Conservation (phyloP, 139 green algal genomes). For the Edaphochlamys debaryana region DNA sequence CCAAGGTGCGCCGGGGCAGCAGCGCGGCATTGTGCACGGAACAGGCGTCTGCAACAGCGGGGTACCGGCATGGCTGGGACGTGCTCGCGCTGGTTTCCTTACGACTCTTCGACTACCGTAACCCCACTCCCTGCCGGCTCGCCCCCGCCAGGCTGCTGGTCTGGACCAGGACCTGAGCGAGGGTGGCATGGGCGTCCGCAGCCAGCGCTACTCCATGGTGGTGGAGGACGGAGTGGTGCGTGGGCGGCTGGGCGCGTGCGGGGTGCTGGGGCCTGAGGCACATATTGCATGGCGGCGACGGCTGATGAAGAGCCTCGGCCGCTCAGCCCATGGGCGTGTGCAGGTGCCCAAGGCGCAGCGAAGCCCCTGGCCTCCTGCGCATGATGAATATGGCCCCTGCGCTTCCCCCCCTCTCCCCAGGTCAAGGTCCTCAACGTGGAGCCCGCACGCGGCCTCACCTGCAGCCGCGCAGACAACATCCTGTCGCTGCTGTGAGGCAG, state of each 20-base stretch:
- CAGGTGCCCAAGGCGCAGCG: no score
- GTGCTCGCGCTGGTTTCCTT: background rate
- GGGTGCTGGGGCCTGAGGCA: no score
- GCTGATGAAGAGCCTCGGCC: no score
- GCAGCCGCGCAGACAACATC: conserved; percentile 90
- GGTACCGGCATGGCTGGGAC: background rate
- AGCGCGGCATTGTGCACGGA: background rate
- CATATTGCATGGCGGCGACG: no score
- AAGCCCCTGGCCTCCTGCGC: background rate
- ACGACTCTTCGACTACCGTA: background rate
- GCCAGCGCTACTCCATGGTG: conserved; percentile 89
- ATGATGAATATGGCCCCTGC: background rate
- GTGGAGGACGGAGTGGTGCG: conserved; percentile 85
- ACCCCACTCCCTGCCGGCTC: no score
- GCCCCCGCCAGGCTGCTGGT: conserved; percentile 68
- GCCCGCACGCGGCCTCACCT: conserved; percentile 95
- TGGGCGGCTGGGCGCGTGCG: no score
- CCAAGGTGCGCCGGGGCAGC: conserved; percentile 53
- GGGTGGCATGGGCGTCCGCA: conserved; percentile 87
- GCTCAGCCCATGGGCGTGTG: no score
- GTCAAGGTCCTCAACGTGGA: conserved; percentile 89
- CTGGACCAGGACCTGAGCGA: conserved; percentile 92
- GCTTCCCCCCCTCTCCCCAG: background rate
- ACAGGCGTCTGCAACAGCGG: background rate
- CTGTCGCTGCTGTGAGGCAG: conserved; percentile 62